Conservation (phyloP, 306 rosid genomes). For the Cucurbita argyrosperma region DNA sequence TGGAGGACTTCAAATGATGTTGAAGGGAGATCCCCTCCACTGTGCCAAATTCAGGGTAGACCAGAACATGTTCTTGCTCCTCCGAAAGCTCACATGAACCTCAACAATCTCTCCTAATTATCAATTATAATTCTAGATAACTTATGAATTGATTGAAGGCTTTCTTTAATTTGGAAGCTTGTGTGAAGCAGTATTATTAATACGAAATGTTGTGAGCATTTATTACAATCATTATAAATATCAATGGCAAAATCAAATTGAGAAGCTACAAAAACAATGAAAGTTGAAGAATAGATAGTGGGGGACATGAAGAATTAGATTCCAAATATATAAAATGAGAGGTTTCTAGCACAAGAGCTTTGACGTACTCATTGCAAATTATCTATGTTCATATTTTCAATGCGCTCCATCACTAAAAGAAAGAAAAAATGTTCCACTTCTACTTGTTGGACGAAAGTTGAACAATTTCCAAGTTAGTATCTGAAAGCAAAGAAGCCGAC, state of each 20-base stretch:
- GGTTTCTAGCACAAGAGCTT: background rate
- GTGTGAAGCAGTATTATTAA: too few species aligned
- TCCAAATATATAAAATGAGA: background rate
- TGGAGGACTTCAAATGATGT: constrained; percentile 83
- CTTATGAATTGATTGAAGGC: too few species aligned
- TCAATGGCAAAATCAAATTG: background rate
- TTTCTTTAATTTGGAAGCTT: too few species aligned
- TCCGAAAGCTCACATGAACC: constrained; percentile 36
- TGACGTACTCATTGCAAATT: background rate
- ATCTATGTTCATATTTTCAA: background rate
- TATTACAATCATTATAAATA: too few species aligned
- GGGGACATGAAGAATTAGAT: constrained; percentile 1
- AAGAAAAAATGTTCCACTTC: too few species aligned
- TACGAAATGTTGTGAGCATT: too few species aligned
- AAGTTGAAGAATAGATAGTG: background rate
- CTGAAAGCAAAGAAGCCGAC: background rate
- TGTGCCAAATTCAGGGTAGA: constrained; percentile 44
- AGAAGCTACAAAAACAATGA: background rate
- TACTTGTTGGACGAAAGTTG: background rate
- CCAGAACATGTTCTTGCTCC: constrained; percentile 56
- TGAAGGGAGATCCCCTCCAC: constrained; percentile 48
- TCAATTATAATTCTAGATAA: background rate
- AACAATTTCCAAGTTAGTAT: background rate
- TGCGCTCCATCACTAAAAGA: background rate
- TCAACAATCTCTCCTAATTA: too few species aligned